phyloP scores from a whole-genome alignment of 768 basidiomycete genomes.

The Leccinum sublutescens region DNA sequence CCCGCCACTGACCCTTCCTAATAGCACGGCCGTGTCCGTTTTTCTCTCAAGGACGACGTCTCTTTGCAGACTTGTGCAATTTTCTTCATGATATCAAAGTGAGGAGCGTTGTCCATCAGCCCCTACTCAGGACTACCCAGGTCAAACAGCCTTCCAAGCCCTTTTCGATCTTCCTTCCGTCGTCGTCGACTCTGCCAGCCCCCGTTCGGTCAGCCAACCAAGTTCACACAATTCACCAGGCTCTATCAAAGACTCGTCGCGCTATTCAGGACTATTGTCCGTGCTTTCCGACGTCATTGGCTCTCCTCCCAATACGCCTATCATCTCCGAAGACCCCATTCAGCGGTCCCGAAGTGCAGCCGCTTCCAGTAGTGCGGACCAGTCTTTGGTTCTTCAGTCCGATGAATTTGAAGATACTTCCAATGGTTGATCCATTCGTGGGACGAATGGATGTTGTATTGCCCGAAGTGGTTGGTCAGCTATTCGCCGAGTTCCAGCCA shows the following conservation, averaged over 20 bases:
- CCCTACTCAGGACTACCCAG: constrained; percentile 35
- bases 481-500: not conserved
- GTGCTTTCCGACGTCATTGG: constrained; percentile 68
- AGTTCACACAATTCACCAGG: constrained; percentile 2
- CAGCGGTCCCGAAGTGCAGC: not conserved
- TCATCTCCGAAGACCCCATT: not conserved
- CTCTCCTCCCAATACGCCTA: constrained; percentile 22
- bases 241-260: constrained; percentile 48
- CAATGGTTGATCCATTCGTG: not conserved
- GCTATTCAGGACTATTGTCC: constrained; percentile 56
- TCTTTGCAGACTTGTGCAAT: constrained; percentile 77
- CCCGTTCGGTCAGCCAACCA: constrained; percentile 33
- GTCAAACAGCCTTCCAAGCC: constrained; percentile 3
- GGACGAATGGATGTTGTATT: not conserved
- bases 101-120: constrained; percentile 42
- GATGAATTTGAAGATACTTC: constrained; percentile 5
- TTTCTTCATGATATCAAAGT: constrained; percentile 60
- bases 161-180: constrained; percentile 25
- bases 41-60: constrained; percentile 73
- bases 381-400: not conserved
- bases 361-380: not conserved
- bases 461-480: not conserved
- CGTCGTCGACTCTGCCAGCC: constrained; percentile 29
- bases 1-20: constrained; percentile 5
- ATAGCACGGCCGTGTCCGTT: constrained; percentile 82